Conservation (phyloP, 1,284 basidiomycete genomes). For the Ganoderma boninense region DNA sequence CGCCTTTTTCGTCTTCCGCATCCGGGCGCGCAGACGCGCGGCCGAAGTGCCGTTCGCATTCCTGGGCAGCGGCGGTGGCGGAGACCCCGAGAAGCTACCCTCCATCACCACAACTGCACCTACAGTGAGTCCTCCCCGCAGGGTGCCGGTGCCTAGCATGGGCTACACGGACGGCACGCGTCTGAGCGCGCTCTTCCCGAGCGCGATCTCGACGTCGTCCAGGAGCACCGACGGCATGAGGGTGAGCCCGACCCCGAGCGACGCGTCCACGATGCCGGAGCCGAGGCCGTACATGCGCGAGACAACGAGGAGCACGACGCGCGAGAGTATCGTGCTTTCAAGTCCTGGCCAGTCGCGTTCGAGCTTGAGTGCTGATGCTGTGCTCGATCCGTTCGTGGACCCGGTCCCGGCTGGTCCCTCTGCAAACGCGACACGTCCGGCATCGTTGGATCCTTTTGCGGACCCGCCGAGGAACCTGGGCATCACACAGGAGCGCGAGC, state of each 20-base stretch:
- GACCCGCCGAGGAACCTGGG: background rate
- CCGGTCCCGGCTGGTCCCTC: background rate
- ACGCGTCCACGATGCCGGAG: background rate
- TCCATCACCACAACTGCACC: background rate
- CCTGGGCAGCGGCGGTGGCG: background rate
- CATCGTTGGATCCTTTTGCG: background rate
- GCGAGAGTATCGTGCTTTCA: background rate
- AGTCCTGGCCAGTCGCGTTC: background rate
- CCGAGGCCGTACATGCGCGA: background rate
- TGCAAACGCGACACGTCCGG: background rate
- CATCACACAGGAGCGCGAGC: background rate
- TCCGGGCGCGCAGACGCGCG: conserved; percentile 28
- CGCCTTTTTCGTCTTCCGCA: conserved; percentile 30
- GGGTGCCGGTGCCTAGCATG: background rate
- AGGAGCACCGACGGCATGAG: background rate
- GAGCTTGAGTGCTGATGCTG: background rate
- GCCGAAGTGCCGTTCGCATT: background rate
- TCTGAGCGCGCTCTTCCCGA: background rate
- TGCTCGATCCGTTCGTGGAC: background rate
- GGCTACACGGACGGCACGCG: background rate
- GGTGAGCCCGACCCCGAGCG: background rate
- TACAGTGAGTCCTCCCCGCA: background rate
- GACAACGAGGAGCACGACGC: background rate
- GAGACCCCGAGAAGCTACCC: background rate
- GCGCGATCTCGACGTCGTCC: background rate